Evolutionary conservation across 331 rosid species (phyloP), one percentile per base, ranked within the genome.

Genomic region (Malus hybrid): DNA sequence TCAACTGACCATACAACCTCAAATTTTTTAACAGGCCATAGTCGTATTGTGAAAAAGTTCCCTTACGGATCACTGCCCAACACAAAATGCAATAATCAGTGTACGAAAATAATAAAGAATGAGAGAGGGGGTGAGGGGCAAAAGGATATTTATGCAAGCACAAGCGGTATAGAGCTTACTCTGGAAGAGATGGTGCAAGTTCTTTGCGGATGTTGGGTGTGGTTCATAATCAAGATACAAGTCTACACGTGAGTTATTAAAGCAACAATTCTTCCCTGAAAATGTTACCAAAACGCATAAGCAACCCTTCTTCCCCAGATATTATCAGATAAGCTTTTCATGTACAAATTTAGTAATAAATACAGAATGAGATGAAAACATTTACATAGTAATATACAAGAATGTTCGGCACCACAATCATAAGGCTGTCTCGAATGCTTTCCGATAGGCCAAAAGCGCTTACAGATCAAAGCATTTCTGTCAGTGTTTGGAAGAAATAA

Each of bases 241-340:
- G 69, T 82, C 93, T 85, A 92, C 90, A 2, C 93, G 93, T 4
- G 97, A 92, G 70, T 86, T 84, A 77, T 94, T 94, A 79, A 94
- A 85, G 96, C 93, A 94, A 75, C 97, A 94, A 80, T 92, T 94
- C 78, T 85, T 81, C 74, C 99, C 97, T 92, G 92, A 24, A 86
- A 86, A 79, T 70, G 79, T 81, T 60, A 85, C 39, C 76, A 33
- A 77, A 69, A 73, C 65, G 65, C 42, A 77, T 57, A 67, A 85
- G 92, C 92, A 92, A 75, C 93, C 12, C 46, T 39, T 39, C 46
- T 39, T 39, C 46, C 97, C 95, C 88, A 90, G n/a, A 85, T 77
- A 56, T 77, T 63, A 85, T 46, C 72, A 36, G 77, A 61, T 72
- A 62, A 70, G 36, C 74, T 36, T 73, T 34, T 22, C 31, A 9